Base-by-base conservation (phyloP, 2,329 filamentous ascomycete genomes). In the Penicillium oxalicum region DNA sequence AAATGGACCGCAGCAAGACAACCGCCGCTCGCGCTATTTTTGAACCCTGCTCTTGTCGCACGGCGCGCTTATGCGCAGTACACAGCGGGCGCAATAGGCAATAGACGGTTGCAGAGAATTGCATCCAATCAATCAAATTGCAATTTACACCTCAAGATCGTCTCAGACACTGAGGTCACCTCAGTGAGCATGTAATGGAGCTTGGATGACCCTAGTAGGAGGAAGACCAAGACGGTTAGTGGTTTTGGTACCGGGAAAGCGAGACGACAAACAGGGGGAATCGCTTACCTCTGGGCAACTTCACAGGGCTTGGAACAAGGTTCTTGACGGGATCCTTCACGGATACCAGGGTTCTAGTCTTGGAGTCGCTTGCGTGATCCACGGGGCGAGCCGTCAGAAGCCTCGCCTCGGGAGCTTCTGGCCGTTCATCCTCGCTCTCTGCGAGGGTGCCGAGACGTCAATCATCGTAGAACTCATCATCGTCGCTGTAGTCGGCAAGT, bases 401-500 rank as follows among this genome's bases (percentile, higher is more conserved):
- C 70, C 73, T 74, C 70, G 67, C 67, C 63, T 68, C 63, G 62
- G 69, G 70, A 71, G 73, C 71, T 71, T 74, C 74, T 77, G 77
- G 86, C 84, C 79, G 77, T 78, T 77, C 77, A 82, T 86, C 90
- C 91, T 95, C 91, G 88, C 84, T 79, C 71, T 76, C 70, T 74
- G 85, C 87, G 87, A 91, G 88, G 88, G 81, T 79, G 78, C 88
- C 82, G 82, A 83, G 82, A 80, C 84, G 87, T 91, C 87, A 91
- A 93, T 94, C 82, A 71, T 87, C 84, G 78, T 95, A 96, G 74
- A 91, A 91, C 70, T 97, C 91, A 73, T 91, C 87, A 70, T 93
- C 87, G 70, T 95, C 91, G 66, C 87, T 83, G 71, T 87, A 80
- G 71, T 97, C 93, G 72, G 86, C 87, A 73, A 98, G 81, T 74